Percentiles rank a stretch among this genome's conserved stretches.
phyloP scores from a whole-genome alignment of 305 asterid species.

The Fraxinus baroniana region DNA sequence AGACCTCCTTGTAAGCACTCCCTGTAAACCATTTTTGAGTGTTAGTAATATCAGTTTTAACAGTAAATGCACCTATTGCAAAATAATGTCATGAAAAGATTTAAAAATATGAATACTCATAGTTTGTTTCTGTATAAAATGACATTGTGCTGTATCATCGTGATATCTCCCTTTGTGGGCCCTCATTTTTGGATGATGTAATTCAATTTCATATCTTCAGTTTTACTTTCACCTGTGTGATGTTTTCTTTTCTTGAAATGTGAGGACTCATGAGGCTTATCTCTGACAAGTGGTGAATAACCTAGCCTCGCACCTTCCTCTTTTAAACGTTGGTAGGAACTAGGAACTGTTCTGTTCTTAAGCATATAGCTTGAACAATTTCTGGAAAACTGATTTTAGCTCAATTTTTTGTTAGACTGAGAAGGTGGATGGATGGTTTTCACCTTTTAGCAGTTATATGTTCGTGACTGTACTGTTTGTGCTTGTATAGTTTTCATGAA shows the following conservation, averaged over 20 bases:
- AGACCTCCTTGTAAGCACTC: background rate
- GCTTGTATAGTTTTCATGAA: background rate
- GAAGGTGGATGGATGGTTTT: background rate
- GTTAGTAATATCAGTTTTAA: background rate
- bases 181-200: background rate
- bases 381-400: background rate
- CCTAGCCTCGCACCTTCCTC: background rate
- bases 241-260: background rate
- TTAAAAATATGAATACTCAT: background rate
- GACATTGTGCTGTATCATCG: background rate
- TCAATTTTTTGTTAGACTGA: background rate
- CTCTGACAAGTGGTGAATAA: background rate
- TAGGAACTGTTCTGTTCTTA: background rate
- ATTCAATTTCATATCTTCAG: background rate
- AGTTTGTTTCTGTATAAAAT: background rate
- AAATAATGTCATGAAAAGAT: background rate
- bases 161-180: background rate
- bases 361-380: background rate
- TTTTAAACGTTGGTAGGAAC: background rate
- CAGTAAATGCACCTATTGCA: background rate
- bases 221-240: background rate
- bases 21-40: background rate
- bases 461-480: background rate
- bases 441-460: background rate
- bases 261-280: background rate